Evolutionary conservation across 2,329 filamentous ascomycete species (phyloP), one percentile per base, ranked within the genome.

Genomic region (Fusarium devonianum): DNA sequence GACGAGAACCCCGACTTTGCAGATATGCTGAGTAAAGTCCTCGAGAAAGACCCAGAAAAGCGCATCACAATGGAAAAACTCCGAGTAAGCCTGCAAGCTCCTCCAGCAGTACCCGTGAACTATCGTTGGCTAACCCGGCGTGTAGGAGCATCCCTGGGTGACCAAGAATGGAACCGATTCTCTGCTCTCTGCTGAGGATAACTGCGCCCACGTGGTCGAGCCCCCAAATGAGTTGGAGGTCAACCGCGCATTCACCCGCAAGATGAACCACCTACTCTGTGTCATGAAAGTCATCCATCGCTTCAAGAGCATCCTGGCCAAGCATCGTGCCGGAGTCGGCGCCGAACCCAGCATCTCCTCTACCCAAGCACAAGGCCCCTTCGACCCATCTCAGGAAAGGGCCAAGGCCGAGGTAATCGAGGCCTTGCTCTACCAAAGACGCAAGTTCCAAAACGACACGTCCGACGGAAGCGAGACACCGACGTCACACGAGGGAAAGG

Each of bases 251-350:
- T 95, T 97, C 58, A 97, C 94, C 3, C 84, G 84, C 17, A 95
- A 92, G 66, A 92, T 97, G 82, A 87, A 87, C 50, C 88, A 94
- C 67, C 79, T 97, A 2, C 78, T 97, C 48, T 90, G 86, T 41
- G 90, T 97, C 59, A 89, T 97, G 78, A 94, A 90, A 82, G 94
- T 92, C 4, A 93, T 95, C 29, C 86, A 88, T 56, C 89, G 88
- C 49, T 97, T 97, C 77, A 97, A 95, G 69, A 76, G 82, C 39
- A 78, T 95, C 7, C 74, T 94, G n/a, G 64, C 59, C 2, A 68
- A 58, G 19, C 65, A 59, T 14, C 55, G 59, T 4, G 52, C 55
- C 11, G 39, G 32, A n/a, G n/a, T 48, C 56, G 18, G 41, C 22
- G 32, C 48, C 49, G 7, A 56, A 35, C 9, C 42, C 40, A 7